A percentile compares a stretch with the other conserved stretches of the same genome.
Conservation (phyloP, 495 filamentous ascomycete species). For the Daldinia concentrica region DNA sequence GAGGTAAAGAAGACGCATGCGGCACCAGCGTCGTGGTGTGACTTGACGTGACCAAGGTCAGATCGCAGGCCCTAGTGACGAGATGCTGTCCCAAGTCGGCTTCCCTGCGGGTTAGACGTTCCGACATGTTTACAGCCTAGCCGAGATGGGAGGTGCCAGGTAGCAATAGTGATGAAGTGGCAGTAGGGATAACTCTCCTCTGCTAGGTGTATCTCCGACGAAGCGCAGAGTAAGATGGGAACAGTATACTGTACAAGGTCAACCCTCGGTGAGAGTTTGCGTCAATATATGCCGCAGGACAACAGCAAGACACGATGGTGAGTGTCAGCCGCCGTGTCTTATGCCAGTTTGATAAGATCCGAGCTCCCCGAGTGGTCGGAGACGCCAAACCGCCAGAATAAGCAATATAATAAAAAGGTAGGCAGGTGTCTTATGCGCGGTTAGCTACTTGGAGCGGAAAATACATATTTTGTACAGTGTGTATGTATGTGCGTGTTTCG, state of each 20-base stretch:
- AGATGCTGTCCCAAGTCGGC: conserved; percentile 23
- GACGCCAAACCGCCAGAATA: conserved; percentile 30
- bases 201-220: conserved; percentile 14
- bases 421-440: conserved; percentile 7
- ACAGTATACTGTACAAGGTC: conserved; percentile 28
- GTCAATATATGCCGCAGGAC: conserved; percentile 30
- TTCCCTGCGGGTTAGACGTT: conserved; percentile 12
- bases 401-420: conserved; percentile 21
- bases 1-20: conserved; percentile 29
- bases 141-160: conserved; percentile 15
- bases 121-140: conserved; percentile 34
- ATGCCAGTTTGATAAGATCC: conserved; percentile 35
- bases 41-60: conserved; percentile 41
- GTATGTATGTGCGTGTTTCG: conserved; percentile 10
- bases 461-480: conserved; percentile 2
- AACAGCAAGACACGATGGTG: conserved; percentile 39
- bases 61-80: conserved; percentile 37
- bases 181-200: conserved; percentile 27
- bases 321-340: conserved; percentile 26
- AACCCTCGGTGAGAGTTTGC: conserved; percentile 38
- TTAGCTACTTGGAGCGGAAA: conserved; percentile 25
- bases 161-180: conserved; percentile 36
- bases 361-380: conserved; percentile 46
- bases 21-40: conserved; percentile 26
- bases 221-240: conserved; percentile 7